Conservation (phyloP, 2,329 filamentous ascomycete genomes). For the Beauveria brongniartii region DNA sequence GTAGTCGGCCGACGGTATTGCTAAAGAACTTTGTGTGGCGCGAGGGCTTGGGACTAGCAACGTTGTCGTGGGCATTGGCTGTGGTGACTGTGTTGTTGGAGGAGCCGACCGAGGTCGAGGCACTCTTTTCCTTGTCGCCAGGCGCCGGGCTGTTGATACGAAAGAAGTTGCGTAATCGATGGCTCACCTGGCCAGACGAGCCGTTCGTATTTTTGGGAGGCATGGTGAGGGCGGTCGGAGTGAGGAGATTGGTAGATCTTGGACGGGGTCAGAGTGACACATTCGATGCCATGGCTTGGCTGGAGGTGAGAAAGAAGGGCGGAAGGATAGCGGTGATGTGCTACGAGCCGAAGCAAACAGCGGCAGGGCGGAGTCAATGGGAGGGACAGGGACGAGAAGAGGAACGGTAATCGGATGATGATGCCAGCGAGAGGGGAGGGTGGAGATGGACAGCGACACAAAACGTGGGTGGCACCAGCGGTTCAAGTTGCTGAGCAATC, state of each 20-base stretch:
- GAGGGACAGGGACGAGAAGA: conserved; percentile 7
- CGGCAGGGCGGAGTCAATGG: background rate
- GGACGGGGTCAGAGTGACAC: background rate
- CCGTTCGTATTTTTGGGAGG: conserved; percentile 45
- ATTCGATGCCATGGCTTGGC: conserved; percentile 7
- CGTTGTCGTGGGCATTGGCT: conserved; percentile 13
- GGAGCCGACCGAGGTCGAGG: conserved; percentile 39
- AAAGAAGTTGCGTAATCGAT: conserved; percentile 64
- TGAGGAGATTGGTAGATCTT: conserved; percentile 14
- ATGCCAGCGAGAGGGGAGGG: conserved; percentile 9
- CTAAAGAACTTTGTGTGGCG: conserved; percentile 85
- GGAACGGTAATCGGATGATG: conserved; percentile 2
- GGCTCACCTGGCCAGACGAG: conserved; percentile 52
- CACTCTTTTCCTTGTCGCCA: conserved; percentile 44
- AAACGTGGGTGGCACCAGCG: background rate
- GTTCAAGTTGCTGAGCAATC: conserved; percentile 4
- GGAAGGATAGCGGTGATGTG: background rate
- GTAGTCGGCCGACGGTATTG: conserved; percentile 74
- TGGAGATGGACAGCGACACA: conserved; percentile 2
- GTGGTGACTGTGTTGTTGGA: conserved; percentile 11
- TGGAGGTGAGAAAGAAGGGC: background rate
- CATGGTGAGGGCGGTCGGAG: conserved; percentile 27
- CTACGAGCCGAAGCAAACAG: background rate
- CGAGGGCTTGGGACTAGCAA: conserved; percentile 48
- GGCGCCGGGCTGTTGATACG: conserved; percentile 48